Base-by-base conservation (phyloP, 768 basidiomycete species). In the Leccinum variicolor region DNA sequence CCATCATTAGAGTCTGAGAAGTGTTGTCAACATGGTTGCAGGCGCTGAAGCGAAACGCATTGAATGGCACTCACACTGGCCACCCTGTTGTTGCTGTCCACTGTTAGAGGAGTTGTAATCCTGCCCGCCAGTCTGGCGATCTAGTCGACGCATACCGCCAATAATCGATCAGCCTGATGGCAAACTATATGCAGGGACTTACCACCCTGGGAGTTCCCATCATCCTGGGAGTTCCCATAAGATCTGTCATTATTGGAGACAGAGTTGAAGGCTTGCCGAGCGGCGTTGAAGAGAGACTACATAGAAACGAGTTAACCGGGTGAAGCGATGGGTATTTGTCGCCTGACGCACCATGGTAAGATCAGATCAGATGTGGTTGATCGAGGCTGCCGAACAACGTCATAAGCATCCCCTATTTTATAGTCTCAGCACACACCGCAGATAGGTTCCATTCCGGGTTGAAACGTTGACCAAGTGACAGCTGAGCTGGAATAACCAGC, bases 201-300 rank as follows among this genome's bases (percentile, higher is more conserved):
- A 62, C 61, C 15, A 36, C 34, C 34, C 34, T 36, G 34, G 34
- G 15, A 17, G 34, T 36, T 17, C 34, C 15, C 34, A 36, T 45
- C n/a, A 45, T 45, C 43, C 21, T n/a, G 21, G 43, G 13, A 15
- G 43, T 21, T 21, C 14, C 43, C 43, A 10, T 51, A 52, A 8
- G 25, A n/a, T n/a, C n/a, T n/a, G n/a, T n/a, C n/a, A n/a, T n/a
- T n/a, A n/a, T n/a, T n/a, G n/a, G n/a, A n/a, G n/a, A n/a, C n/a
- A n/a, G n/a, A 76, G 41, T 81, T 70, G 62, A 80, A 70, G 60
- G 84, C 83, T 71, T 91, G 71, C 72, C 90, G 85, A 9, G 89
- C 92, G 63, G 92, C 70, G 57, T 82, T 83, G 36, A 89, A 79
- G 64, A 92, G 80, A 57, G 90, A 88, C 90, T 88, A 34, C 25